A percentile compares a stretch with the other conserved stretches of the same genome.
Conservation (phyloP, 176 grass and related monocot genomes). For the Musa itinerans region DNA sequence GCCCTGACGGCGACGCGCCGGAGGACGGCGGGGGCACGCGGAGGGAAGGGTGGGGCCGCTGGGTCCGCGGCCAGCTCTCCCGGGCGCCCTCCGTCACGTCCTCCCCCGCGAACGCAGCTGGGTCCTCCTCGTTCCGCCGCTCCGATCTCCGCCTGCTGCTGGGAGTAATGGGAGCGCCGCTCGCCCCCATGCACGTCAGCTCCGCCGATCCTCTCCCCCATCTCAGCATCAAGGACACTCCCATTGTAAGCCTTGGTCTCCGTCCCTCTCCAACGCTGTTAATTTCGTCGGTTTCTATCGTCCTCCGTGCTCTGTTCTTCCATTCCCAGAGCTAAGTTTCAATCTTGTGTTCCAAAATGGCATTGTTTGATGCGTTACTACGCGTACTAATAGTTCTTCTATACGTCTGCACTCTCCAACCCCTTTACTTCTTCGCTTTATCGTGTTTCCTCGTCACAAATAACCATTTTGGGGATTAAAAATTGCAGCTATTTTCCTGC, state of each 20-base stretch:
- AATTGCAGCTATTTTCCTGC: not conserved
- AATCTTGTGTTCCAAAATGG: not conserved
- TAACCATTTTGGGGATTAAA: not conserved
- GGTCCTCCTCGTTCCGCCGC: conserved; percentile 28
- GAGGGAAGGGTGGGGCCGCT: conserved; percentile 48
- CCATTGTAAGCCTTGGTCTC: conserved; percentile 42
- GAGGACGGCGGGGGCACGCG: conserved; percentile 1
- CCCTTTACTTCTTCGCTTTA: not conserved
- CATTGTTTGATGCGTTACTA: not conserved
- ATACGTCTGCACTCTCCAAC: too few species aligned
- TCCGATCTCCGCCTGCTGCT: conserved; percentile 72
- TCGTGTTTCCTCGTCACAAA: not conserved
- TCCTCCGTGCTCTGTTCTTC: conserved; percentile 1
- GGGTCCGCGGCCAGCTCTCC: conserved; percentile 59
- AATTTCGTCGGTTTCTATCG: not conserved
- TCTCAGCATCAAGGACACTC: conserved; percentile 53
- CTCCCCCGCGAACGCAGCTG: not conserved
- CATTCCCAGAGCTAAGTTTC: not conserved
- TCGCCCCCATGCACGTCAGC: conserved; percentile 38
- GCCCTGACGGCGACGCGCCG: conserved; percentile 17
- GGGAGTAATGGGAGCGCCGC: conserved; percentile 73
- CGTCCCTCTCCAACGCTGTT: not conserved
- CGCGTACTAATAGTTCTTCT: not conserved
- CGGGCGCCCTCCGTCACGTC: conserved; percentile 35
- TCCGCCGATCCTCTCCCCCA: conserved; percentile 37